phyloP scores from a whole-genome alignment of 768 basidiomycete species.

The Amanita fuliginea region DNA sequence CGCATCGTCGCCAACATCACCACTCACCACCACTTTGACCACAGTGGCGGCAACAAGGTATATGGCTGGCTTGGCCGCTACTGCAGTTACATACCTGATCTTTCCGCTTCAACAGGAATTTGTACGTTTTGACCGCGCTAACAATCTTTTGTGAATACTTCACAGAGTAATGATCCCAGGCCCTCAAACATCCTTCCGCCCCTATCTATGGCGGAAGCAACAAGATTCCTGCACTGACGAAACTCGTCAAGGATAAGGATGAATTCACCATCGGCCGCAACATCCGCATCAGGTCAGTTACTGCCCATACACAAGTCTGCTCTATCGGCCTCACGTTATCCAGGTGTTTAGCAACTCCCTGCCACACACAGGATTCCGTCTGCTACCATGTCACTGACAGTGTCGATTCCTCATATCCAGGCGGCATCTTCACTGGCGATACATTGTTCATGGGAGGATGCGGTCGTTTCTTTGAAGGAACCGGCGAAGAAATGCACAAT shows the following conservation, averaged over 20 bases:
- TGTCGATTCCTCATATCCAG: conserved; percentile 37
- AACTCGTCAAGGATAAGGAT: conserved; percentile 72
- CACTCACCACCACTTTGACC: conserved; percentile 90
- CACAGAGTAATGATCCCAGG: background rate
- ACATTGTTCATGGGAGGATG: conserved; percentile 85
- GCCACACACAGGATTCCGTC: conserved; percentile 95
- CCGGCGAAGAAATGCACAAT: conserved; percentile 66
- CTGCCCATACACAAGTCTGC: conserved; percentile 5
- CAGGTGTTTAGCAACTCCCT: conserved; percentile 80
- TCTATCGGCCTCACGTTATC: background rate
- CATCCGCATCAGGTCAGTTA: conserved; percentile 46
- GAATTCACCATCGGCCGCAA: conserved; percentile 64
- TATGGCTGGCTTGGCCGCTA: no score
- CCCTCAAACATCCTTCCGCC: conserved; percentile 21
- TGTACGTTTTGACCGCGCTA: conserved; percentile 23
- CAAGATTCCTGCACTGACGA: conserved; percentile 52
- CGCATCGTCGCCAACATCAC: conserved; percentile 67
- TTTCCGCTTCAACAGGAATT: conserved; percentile 29
- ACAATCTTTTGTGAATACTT: background rate
- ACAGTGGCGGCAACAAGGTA: conserved; percentile 81
- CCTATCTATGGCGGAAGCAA: conserved; percentile 78
- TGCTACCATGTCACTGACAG: conserved; percentile 70
- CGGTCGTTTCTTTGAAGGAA: conserved; percentile 92
- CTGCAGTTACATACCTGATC: background rate
- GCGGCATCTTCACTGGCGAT: conserved; percentile 89